Conservation (phyloP, 1,284 basidiomycete species). For the Ganoderma sp. region DNA sequence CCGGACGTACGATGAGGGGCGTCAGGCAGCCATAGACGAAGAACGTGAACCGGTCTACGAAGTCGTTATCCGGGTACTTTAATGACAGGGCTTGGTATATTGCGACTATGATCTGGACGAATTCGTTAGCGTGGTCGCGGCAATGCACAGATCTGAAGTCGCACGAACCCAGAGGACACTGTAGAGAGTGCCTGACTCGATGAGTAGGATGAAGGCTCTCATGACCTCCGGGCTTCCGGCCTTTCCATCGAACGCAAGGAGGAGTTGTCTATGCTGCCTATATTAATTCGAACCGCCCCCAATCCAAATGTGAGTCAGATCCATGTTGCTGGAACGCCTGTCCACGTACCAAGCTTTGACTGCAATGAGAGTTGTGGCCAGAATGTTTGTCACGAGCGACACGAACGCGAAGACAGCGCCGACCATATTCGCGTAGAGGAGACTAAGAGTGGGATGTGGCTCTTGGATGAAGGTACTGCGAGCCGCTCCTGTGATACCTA, state of each 20-base stretch:
- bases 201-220: background rate
- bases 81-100: background rate
- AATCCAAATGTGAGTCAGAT: background rate
- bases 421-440: background rate
- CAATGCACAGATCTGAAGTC: background rate
- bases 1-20: background rate
- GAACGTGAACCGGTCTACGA: background rate
- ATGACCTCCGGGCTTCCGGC: background rate
- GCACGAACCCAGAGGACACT: slow-evolving; percentile 3
- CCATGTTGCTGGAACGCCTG: background rate
- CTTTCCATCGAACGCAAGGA: background rate
- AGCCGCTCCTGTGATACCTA: background rate
- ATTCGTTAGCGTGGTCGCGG: no score
- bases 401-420: background rate
- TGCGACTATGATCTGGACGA: background rate
- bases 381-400: background rate
- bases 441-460: background rate
- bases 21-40: slow-evolving; percentile 1
- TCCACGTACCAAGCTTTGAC: background rate
- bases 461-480: background rate
- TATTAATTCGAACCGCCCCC: no score
- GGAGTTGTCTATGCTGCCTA: background rate
- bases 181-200: background rate
- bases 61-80: background rate
- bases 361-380: background rate